phyloP scores from a whole-genome alignment of 768 basidiomycete species.

The Trametes cubensis region DNA sequence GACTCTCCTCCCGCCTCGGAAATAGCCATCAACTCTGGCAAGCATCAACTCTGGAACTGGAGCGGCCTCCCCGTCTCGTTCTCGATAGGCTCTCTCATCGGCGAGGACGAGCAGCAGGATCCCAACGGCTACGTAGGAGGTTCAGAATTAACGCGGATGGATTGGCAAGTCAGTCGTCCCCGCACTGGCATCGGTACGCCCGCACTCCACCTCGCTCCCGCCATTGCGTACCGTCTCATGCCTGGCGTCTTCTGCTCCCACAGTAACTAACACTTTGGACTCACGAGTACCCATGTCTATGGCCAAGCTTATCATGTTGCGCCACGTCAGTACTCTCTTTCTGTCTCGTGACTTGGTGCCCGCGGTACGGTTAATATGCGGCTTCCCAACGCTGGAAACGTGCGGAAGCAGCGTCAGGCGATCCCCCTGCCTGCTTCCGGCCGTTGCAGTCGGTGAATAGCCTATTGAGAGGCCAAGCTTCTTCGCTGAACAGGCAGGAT shows the following conservation, averaged over 20 bases:
- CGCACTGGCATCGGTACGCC: slow-evolving; percentile 22
- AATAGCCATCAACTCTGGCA: slow-evolving; percentile 22
- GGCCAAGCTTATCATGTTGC: slow-evolving; percentile 38
- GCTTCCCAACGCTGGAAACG: slow-evolving; percentile 14
- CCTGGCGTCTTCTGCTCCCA: neutral
- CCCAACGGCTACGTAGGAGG: slow-evolving; percentile 29
- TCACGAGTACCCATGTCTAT: slow-evolving; percentile 35
- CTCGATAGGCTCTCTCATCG: slow-evolving; percentile 31
- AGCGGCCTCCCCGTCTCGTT: slow-evolving; percentile 31
- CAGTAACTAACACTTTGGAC: slow-evolving; percentile 26
- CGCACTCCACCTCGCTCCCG: neutral
- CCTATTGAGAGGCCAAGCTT: neutral
- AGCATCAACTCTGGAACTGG: slow-evolving; percentile 31
- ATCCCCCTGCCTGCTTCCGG: neutral
- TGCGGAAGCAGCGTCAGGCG: slow-evolving; percentile 12
- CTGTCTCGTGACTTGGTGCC: slow-evolving; percentile 13
- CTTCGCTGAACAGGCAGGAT: neutral
- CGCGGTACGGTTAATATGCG: slow-evolving; percentile 11
- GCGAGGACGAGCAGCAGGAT: slow-evolving; percentile 31
- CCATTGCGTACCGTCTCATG: slow-evolving; percentile 6
- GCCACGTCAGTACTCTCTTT: slow-evolving; percentile 32
- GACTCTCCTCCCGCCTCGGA: slow-evolving; percentile 14
- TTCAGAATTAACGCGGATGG: slow-evolving; percentile 29
- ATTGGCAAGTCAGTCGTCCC: slow-evolving; percentile 30
- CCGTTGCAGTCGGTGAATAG: neutral